Base-by-base conservation (phyloP, 2,329 filamentous ascomycete species). In the Colletotrichum lindemuthianum region DNA sequence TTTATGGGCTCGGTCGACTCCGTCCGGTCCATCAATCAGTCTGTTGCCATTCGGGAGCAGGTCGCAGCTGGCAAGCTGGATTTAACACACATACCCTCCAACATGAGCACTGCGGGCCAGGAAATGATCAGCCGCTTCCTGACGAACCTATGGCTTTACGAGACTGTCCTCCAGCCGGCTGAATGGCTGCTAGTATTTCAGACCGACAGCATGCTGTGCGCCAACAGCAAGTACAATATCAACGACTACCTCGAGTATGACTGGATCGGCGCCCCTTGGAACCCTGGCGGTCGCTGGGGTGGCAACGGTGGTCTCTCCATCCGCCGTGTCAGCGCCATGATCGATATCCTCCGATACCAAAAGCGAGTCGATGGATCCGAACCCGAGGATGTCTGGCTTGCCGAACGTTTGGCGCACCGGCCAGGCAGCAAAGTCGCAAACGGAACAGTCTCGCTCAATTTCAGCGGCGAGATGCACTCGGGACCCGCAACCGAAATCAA, bases 321-420 rank as follows among this genome's bases (percentile, higher is more conserved):
- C 32, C 78, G 85, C 53, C 78, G 84, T 13, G 82, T 87, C 47
- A 82, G 79, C 69, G 77, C 79, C 66, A 86, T 87, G 59, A 73
- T 86, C 49, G 79, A 84, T n/a, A 72, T 87, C 4, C 76, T 87
- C 47, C 74, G 77, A 41, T 76, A 82, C 54, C 81, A 87, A 72
- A 70, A 76, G 36, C 79, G 85, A 3, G 70, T 71, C 15, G 71
- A 79, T 48, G 73, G 76, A 65, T 77, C 76, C 8, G 80, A 84
- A 52, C 80, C 84, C 34, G 85, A 87, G 72, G 85, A 87, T 67
- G 81, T 86, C 32, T 88, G 85, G 85, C 76, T 87, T 12, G 79
- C 82, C 2, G 79, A 84, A 67, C 78, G 84, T 1, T 75, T 88
- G 10, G 81, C 78, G n/a, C 77, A 83, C 67, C 77, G 79, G 2